These are phyloP conservation scores for Plantago major DNA, from an alignment of 257 asterid species.

Conservation along the genomic window DNA sequence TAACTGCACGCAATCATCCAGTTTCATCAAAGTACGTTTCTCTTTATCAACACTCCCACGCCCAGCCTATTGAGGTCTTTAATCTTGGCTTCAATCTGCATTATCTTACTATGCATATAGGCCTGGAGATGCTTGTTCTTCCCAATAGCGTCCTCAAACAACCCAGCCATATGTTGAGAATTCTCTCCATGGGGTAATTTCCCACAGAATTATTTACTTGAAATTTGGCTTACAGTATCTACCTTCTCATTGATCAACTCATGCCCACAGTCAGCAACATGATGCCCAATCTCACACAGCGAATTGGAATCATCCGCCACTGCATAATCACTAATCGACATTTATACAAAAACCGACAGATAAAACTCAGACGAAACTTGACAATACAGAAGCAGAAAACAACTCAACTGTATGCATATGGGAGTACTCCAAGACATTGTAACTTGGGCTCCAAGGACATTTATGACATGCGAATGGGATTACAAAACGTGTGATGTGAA, in stretches of 20 bases:
- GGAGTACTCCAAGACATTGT: no score
- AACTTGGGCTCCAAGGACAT: no score
- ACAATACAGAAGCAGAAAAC: no score
- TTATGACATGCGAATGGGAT: no score
- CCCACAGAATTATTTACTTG: background rate
- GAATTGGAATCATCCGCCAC: no score
- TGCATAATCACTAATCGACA: no score
- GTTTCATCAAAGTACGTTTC: constrained; percentile 75
- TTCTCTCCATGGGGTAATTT: background rate
- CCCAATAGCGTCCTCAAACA: constrained; percentile 79
- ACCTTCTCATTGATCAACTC: background rate
- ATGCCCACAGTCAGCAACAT: background rate
- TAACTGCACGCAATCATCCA: constrained; percentile 71
- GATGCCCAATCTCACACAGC: background rate
- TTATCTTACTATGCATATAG: constrained; percentile 55
- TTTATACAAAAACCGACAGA: no score
- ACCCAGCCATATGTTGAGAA: background rate
- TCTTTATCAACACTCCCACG: constrained; percentile 61
- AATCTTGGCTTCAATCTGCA: constrained; percentile 73
- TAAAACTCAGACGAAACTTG: no score
- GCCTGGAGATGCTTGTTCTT: constrained; percentile 80
- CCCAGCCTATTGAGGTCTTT: constrained; percentile 63
- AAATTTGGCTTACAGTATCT: background rate
- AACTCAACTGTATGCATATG: no score
- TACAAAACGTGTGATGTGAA: no score